phyloP scores from a whole-genome alignment of 2,329 filamentous ascomycete genomes.

The Colletotrichum acutatum region DNA sequence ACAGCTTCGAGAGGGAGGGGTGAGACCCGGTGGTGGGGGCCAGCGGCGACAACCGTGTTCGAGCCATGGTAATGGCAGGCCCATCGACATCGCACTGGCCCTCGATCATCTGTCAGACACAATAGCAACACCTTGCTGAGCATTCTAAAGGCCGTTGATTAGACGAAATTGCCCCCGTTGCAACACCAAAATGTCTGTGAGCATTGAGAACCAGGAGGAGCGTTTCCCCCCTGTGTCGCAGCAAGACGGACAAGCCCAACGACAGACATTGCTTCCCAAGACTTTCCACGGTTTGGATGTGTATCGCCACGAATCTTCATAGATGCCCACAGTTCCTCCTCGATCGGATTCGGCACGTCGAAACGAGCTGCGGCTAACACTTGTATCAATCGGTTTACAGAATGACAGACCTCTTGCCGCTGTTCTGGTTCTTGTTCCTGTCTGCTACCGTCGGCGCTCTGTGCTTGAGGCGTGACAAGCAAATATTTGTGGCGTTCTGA shows the following conservation, averaged over 20 bases:
- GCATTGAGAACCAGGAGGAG: too few species aligned
- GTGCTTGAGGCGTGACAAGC: not conserved
- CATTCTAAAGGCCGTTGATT: not conserved
- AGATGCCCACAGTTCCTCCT: not conserved
- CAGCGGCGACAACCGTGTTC: not conserved
- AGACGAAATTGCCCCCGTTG: not conserved
- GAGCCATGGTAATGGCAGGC: not conserved
- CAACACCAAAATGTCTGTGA: not conserved
- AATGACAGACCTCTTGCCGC: constrained; percentile 4
- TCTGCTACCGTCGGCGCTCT: too few species aligned
- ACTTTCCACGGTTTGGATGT: not conserved
- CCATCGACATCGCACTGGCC: constrained; percentile 1
- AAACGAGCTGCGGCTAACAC: constrained; percentile 13
- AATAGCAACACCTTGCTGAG: not conserved
- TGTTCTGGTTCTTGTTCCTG: not conserved
- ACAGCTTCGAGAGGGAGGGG: not conserved
- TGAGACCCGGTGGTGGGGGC: not conserved
- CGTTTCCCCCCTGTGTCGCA: not conserved
- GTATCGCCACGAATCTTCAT: not conserved
- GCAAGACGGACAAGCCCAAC: not conserved
- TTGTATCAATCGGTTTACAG: constrained; percentile 4
- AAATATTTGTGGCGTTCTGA: not conserved
- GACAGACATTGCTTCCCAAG: not conserved
- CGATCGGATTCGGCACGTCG: constrained; percentile 7
- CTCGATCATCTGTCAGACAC: constrained; percentile 6